Conservation (phyloP, 2,329 filamentous ascomycete species). For the Fusarium sp. region DNA sequence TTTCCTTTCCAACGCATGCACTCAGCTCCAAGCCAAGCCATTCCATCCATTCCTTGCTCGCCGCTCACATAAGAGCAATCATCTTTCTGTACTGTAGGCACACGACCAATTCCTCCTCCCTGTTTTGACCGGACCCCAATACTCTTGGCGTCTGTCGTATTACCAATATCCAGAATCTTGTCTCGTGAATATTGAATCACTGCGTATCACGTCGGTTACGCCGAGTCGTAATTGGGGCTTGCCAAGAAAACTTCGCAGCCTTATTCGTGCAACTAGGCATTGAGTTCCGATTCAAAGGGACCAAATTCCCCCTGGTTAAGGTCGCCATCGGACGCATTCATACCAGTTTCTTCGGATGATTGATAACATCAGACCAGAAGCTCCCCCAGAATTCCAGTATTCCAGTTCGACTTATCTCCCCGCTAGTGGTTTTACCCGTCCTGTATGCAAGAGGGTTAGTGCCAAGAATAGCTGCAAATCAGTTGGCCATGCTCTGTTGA, state of each 20-base stretch:
- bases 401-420: neutral
- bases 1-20: neutral
- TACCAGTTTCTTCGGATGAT: neutral
- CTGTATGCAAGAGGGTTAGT: neutral
- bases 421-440: neutral
- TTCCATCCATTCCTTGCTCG: neutral
- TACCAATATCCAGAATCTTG: slow-evolving; percentile 13
- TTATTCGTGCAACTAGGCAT: slow-evolving; percentile 20
- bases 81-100: neutral
- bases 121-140: slow-evolving; percentile 1
- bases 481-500: neutral
- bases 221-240: slow-evolving; percentile 18
- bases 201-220: slow-evolving; percentile 24
- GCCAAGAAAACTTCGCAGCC: slow-evolving; percentile 13
- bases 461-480: slow-evolving; percentile 15
- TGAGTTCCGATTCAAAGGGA: neutral
- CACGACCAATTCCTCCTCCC: slow-evolving; percentile 11
- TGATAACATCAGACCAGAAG: slow-evolving; percentile 1
- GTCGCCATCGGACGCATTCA: neutral
- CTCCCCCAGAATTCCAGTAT: slow-evolving; percentile 2
- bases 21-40: neutral
- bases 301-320: neutral
- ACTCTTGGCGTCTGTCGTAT: slow-evolving; percentile 14
- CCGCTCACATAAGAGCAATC: slow-evolving; percentile 1
- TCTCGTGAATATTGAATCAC: slow-evolving; percentile 18